Base-by-base conservation (phyloP, 2,329 filamentous ascomycete genomes). In the Fonsecaea monophora region DNA sequence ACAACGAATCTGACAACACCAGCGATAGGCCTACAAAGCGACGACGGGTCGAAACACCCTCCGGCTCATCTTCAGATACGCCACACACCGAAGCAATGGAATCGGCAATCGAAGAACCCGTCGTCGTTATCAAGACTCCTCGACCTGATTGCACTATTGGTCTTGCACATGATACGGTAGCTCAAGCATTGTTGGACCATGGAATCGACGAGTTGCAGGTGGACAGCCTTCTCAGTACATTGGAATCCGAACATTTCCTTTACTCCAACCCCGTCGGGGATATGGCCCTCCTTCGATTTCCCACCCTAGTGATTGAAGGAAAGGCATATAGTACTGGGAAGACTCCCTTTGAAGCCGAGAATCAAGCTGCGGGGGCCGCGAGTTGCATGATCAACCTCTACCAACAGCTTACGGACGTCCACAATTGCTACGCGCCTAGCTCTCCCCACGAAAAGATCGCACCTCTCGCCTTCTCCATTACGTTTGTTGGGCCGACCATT, bases 301-400 rank as follows among this genome's bases (percentile, higher is more conserved):
- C 69, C 15, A 21, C 63, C 50, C 55, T 69, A 9, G 67, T 71
- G 13, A 35, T 71, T 64, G 69, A 71, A 62, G 69, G 61, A 37
- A 69, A 69, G 59, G 64, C 64, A 57, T 71, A 71, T 58, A 40
- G 64, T 37, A 71, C 69, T 56, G 65, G 69, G 32, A 62, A 66
- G 58, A 38, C 58, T 48, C 25, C 62, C 13, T 70, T 68, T 53
- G 68, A 70, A 53, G 68, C 68, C 48, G 56, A 71, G 56, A 71
- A 71, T 53, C 65, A 71, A 69, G 68, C 69, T 55, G 65, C 54
- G 25, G 69, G 68, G 21, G 66, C 69, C 54, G 69, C 68, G 42
- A 59, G 56, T 62, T 66, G 60, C 35, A 68, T 66, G 63, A 35
- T 66, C 58, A 67, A 66, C 34, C 40, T 70, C 7, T 60, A 48